These are phyloP conservation scores for Pisolithus tinctorius DNA, from an alignment of 768 basidiomycete species.

Conservation along the genomic window DNA sequence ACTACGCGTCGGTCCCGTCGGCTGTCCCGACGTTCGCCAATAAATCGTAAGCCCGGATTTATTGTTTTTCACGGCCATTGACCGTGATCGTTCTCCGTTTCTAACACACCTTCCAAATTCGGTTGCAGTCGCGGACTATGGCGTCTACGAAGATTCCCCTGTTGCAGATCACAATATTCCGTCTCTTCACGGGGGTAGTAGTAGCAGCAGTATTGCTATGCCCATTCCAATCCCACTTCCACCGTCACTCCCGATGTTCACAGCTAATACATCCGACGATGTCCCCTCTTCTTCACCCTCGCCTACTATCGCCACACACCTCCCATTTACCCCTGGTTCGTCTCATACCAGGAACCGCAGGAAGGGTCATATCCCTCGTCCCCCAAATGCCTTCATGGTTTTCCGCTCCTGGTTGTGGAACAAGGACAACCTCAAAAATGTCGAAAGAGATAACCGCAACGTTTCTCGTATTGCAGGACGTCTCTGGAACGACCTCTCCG, in stretches of 20 bases:
- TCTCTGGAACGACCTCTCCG: slow-evolving; percentile 54
- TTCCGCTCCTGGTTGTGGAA: slow-evolving; percentile 66
- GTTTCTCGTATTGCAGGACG: slow-evolving; percentile 65
- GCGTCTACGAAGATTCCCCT: slow-evolving; percentile 18
- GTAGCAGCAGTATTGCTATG: too few relatives aligned
- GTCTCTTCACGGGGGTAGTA: slow-evolving; percentile 7
- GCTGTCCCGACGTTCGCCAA: slow-evolving; percentile 34
- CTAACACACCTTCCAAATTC: slow-evolving; percentile 30
- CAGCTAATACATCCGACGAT: slow-evolving; percentile 5
- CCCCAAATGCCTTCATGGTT: slow-evolving; percentile 82
- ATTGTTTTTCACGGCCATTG: slow-evolving; percentile 5
- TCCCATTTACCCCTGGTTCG: slow-evolving; percentile 24
- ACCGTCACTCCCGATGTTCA: slow-evolving; percentile 14
- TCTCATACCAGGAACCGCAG: slow-evolving; percentile 37
- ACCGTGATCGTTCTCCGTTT: slow-evolving; percentile 13
- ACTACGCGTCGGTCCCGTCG: slow-evolving; percentile 38
- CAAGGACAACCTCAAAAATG: slow-evolving; percentile 39
- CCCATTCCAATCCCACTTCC: slow-evolving; percentile 4
- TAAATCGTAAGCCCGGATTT: slow-evolving; percentile 21
- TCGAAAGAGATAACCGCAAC: slow-evolving; percentile 66
- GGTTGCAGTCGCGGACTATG: slow-evolving; percentile 22
- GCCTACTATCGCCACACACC: slow-evolving; percentile 17
- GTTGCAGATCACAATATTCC: slow-evolving; percentile 12
- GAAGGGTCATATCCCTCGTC: slow-evolving; percentile 59
- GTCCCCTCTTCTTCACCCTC: slow-evolving; percentile 11